These are phyloP conservation scores for Scalesia atractyloides DNA, from an alignment of 129 eudicot species.

Conservation along the genomic window DNA sequence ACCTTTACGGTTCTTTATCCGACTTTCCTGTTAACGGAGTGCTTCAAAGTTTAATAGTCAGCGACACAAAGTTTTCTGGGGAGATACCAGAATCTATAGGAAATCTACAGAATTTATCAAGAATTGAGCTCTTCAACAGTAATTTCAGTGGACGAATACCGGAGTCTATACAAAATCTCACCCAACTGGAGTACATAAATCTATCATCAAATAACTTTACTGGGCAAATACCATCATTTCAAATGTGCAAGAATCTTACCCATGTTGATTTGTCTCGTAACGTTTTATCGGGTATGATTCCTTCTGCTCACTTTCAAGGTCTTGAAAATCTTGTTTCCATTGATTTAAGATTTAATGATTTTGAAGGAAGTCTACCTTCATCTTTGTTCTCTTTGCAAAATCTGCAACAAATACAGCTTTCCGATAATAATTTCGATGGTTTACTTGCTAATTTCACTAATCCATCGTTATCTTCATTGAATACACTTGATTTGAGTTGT, in stretches of 20 bases:
- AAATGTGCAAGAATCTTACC: too few species aligned
- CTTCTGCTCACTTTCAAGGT: slow-evolving; percentile 40
- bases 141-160: slow-evolving; percentile 61
- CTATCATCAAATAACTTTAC: slow-evolving; percentile 43
- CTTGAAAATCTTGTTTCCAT: slow-evolving; percentile 37
- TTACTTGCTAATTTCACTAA: slow-evolving; percentile 30
- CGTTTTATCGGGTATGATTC: slow-evolving; percentile 42
- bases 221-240: slow-evolving; percentile 46
- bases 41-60: slow-evolving; percentile 40
- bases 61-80: slow-evolving; percentile 45
- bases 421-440: slow-evolving; percentile 50
- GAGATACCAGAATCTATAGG: slow-evolving; percentile 49
- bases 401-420: slow-evolving; percentile 42
- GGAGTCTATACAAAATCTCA: slow-evolving; percentile 37
- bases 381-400: slow-evolving; percentile 52
- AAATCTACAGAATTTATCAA: slow-evolving; percentile 37
- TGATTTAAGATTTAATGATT: slow-evolving; percentile 42
- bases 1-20: slow-evolving; percentile 45
- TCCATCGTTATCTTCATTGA: too few species aligned
- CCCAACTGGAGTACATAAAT: slow-evolving; percentile 41
- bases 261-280: slow-evolving; percentile 62
- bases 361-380: slow-evolving; percentile 52
- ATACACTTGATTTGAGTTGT: too few species aligned
- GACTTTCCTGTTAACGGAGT: slow-evolving; percentile 30
- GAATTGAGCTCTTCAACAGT: too few species aligned